Conservation (phyloP, 2,329 filamentous ascomycete genomes). For the Penicillium sp. region DNA sequence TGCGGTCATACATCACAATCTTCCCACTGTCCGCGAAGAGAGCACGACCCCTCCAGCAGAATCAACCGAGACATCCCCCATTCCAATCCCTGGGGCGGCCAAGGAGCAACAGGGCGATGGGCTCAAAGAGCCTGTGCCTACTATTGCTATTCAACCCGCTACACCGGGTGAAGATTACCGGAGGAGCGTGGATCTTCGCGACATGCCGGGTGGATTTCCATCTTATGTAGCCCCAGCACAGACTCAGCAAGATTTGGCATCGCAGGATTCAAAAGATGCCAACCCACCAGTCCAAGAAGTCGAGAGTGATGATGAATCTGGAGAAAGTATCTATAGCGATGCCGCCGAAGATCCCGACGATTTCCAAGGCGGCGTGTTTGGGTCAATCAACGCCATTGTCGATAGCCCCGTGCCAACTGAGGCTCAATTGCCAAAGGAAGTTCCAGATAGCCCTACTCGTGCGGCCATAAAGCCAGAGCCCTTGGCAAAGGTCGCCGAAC, state of each 20-base stretch:
- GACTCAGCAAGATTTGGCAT: not conserved
- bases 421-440: slow-evolving; percentile 5
- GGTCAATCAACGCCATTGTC: slow-evolving; percentile 49
- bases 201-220: slow-evolving; percentile 57
- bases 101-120: slow-evolving; percentile 1
- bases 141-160: slow-evolving; percentile 45
- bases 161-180: slow-evolving; percentile 43
- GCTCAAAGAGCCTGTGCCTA: slow-evolving; percentile 30
- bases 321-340: slow-evolving; percentile 47
- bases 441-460: slow-evolving; percentile 18
- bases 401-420: slow-evolving; percentile 26
- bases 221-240: slow-evolving; percentile 31
- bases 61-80: not conserved
- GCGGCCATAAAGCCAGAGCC: not conserved
- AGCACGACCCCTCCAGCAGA: not conserved
- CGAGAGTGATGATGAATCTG: slow-evolving; percentile 31
- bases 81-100: not conserved
- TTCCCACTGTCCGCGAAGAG: slow-evolving; percentile 10
- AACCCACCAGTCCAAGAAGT: not conserved
- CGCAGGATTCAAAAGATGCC: not conserved
- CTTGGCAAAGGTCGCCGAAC: not conserved
- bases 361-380: slow-evolving; percentile 42
- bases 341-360: slow-evolving; percentile 36
- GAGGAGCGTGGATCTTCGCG: slow-evolving; percentile 20
- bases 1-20: not conserved